Base-by-base conservation (phyloP, 2,329 filamentous ascomycete genomes). In the Thelonectria blattea region DNA sequence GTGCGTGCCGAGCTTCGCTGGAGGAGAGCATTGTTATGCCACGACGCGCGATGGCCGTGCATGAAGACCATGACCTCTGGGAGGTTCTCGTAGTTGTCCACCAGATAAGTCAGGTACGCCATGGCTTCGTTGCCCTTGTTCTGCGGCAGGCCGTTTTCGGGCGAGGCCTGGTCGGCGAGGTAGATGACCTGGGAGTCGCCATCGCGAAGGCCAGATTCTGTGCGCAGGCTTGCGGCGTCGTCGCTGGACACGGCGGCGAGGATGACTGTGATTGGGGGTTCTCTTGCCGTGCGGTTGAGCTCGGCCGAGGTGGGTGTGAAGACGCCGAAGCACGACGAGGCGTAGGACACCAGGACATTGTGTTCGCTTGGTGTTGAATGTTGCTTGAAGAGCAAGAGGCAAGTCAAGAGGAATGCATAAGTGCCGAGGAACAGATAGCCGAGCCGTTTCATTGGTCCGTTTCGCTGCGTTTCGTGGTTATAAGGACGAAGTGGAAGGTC, bases 81-180 rank as follows among this genome's bases (percentile, higher is more conserved):
- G n/a, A 52, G 55, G 2, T 17, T 17, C 0, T 52, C 24, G 20
- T 58, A 58, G 12, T 52, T 34, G 18, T 58, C 55, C 22, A 58
- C 52, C 32, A 58, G 24, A 17, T 48, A 58, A 2, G 55, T 52
- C 32, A 58, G 18, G 49, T 58, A 58, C 32, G 39, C 42, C 55
- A 58, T 52, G 32, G 55, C 55, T 18, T 58, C 55, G 14, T 58
- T 52, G 42, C 55, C 55, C 18, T 58, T 58, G 11, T 58, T 58
- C 8, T 48, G 32, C 4, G 49, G 41, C 17, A 52, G 42, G 14
- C 32, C 41, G 22, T 52, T 27, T 2, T 52, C 41, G 8, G 49
- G 14, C 11, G 48, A 34, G 15, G 55, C 32, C 14, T 34, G 32
- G 24, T 58, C 48, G 34, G 55, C 34, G n/a, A 48, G n/a, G 10